phyloP scores from a whole-genome alignment of 2,329 filamentous ascomycete species.

The Aspergillus glaucus region DNA sequence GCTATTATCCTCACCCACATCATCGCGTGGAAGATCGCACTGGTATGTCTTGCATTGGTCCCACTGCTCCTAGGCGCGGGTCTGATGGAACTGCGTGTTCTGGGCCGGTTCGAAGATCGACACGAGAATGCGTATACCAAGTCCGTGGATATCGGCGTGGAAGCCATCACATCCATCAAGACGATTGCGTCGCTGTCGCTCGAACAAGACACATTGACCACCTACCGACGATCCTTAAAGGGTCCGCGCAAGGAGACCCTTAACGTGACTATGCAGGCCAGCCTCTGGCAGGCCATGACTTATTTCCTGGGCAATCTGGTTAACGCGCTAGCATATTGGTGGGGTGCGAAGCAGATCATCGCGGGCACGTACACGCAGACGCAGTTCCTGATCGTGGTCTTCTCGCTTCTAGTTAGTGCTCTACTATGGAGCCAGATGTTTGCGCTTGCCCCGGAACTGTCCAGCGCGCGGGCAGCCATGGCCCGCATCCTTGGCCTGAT shows the following conservation, averaged over 20 bases:
- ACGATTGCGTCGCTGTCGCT: slow-evolving; percentile 47
- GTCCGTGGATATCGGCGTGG: slow-evolving; percentile 46
- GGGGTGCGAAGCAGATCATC: slow-evolving; percentile 64
- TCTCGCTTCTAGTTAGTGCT: slow-evolving; percentile 64
- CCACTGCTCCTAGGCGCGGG: slow-evolving; percentile 63
- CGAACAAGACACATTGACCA: slow-evolving; percentile 43
- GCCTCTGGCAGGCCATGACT: slow-evolving; percentile 39
- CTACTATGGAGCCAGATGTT: slow-evolving; percentile 70
- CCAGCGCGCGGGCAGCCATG: slow-evolving; percentile 57
- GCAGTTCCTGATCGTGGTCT: slow-evolving; percentile 66
- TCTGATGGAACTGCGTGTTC: slow-evolving; percentile 59
- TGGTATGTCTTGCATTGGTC: slow-evolving; percentile 63
- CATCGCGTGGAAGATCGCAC: slow-evolving; percentile 67
- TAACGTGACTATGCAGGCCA: slow-evolving; percentile 42
- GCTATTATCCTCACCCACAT: slow-evolving; percentile 63
- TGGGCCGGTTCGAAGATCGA: slow-evolving; percentile 52
- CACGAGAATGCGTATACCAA: slow-evolving; percentile 46
- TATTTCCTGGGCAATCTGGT: slow-evolving; percentile 54
- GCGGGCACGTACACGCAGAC: slow-evolving; percentile 59
- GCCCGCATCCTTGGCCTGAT: slow-evolving; percentile 47
- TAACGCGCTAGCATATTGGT: slow-evolving; percentile 73
- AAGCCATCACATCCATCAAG: slow-evolving; percentile 47
- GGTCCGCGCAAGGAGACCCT: slow-evolving; percentile 28
- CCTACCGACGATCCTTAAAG: slow-evolving; percentile 40
- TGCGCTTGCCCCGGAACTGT: slow-evolving; percentile 65